Base-by-base conservation (phyloP, 2,329 filamentous ascomycete genomes). In the Colletotrichum phormii region DNA sequence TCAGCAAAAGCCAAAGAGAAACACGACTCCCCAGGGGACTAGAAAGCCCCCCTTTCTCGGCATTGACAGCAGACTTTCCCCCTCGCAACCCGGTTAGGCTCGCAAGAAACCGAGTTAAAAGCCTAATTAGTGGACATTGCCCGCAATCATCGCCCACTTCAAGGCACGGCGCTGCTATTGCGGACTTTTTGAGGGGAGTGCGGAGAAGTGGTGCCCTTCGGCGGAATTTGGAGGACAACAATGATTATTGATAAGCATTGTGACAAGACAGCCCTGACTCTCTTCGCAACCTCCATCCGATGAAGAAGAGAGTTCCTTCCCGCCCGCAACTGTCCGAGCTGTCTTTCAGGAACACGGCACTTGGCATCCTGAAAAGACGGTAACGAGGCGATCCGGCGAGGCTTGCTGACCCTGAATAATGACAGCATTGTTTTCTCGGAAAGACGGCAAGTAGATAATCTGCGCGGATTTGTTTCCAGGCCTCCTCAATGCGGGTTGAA, bases 21-120 rank as follows among this genome's bases (percentile, higher is more conserved):
- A 35, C 55, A 53, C 53, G n/a, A 49, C 26, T 29, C 54, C 5
- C 33, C 13, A 35, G 29, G 55, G 42, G 1, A 49, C 42, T 18
- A 31, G 13, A 7, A 22, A 18, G 18, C 12, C 42, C 42, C 61
- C 37, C 18, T 51, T 60, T 37, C n/a, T 42, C 33, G 9, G 63
- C 33, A 24, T 37, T 53, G n/a, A 15, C 9, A 63, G 26, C 57
- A 42, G 26, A 35, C 37, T 33, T 22, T 59, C 12, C 57, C 12
- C 12, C n/a, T 49, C 54, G 37, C 42, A 53, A 33, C 42, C 35
- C 12, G 11, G 53, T 46, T 42, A 53, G n/a, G 49, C 26, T 33
- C 46, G 49, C 22, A 51, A 18, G 33, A 68, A 53, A 24, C 37
- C 69, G 31, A 62, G 18, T 15, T 58, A n/a, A 49, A 68, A 72